These are phyloP conservation scores for Arbutus unedo DNA, from an alignment of 148 eudicot species.

Conservation along the genomic window DNA sequence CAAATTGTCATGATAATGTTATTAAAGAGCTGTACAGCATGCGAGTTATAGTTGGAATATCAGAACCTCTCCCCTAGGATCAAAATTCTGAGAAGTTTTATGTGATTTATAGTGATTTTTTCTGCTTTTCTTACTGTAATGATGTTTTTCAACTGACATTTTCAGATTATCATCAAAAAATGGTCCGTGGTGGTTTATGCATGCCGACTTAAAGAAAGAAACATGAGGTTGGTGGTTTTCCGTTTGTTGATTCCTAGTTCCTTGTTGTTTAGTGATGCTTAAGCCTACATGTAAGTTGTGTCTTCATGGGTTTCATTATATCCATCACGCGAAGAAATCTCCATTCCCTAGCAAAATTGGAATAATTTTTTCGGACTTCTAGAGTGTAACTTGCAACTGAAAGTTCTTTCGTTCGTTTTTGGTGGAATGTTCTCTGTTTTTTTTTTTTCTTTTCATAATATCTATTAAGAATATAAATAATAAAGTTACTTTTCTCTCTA, in stretches of 20 bases:
- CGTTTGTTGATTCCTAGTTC: neutral
- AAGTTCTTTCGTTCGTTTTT: neutral
- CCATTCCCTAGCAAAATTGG: neutral
- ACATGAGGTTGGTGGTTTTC: slow-evolving; percentile 29
- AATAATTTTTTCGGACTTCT: neutral
- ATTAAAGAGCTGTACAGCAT: neutral
- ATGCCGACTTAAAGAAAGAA: slow-evolving; percentile 29
- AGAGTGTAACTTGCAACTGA: neutral
- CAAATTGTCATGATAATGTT: neutral
- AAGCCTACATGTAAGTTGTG: neutral
- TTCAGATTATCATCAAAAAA: slow-evolving; percentile 50
- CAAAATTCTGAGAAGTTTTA: neutral
- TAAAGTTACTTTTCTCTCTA: no score
- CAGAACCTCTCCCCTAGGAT: neutral
- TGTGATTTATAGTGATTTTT: neutral
- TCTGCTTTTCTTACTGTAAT: neutral
- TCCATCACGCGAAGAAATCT: neutral
- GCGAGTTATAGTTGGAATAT: neutral
- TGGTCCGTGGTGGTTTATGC: slow-evolving; percentile 95
- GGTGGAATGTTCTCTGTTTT: neutral
- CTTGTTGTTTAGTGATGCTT: neutral
- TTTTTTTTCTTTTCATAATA: neutral
- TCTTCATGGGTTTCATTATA: neutral
- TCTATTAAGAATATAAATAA: no score
- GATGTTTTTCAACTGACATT: slow-evolving; percentile 2